Percentiles rank a stretch among this genome's conserved stretches.
phyloP scores from a whole-genome alignment of 179 eudicot genomes.

The Silene noctiflora region DNA sequence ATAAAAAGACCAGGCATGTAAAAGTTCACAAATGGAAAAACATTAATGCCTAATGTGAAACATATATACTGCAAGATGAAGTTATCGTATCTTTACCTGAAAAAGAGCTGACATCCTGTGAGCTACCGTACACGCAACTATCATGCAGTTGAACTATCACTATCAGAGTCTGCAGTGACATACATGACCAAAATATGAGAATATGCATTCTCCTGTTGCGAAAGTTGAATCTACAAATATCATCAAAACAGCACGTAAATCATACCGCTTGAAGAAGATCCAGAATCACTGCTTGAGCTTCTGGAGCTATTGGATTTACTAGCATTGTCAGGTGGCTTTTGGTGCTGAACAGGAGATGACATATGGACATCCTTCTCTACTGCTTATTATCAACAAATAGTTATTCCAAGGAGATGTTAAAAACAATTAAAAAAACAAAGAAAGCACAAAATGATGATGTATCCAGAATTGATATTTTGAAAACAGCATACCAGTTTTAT shows the following conservation, averaged over 20 bases:
- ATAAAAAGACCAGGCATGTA: background rate
- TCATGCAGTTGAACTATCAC: slow-evolving; percentile 49
- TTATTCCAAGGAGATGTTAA: background rate
- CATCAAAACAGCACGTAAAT: slow-evolving; percentile 10
- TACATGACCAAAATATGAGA: slow-evolving; percentile 11
- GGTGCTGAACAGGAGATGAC: slow-evolving; percentile 31
- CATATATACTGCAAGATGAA: background rate
- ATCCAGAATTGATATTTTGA: background rate
- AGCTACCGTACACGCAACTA: slow-evolving; percentile 31
- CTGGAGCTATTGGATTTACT: slow-evolving; percentile 34
- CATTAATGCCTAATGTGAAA: background rate
- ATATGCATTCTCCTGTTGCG: background rate
- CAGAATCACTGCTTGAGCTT: slow-evolving; percentile 48
- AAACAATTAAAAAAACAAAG: background rate
- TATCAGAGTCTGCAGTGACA: slow-evolving; percentile 52
- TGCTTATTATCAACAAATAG: slow-evolving; percentile 17
- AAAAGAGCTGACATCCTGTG: slow-evolving; percentile 7
- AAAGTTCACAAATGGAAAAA: background rate
- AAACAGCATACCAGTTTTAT: slow-evolving; percentile 38
- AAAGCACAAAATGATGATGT: background rate
- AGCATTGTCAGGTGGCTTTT: slow-evolving; percentile 27
- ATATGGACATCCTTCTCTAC: slow-evolving; percentile 39
- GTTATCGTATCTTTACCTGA: slow-evolving; percentile 16
- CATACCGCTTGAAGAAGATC: slow-evolving; percentile 49
- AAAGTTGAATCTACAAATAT: background rate